Conservation (phyloP, 805 yeast species). For the Candida xiaguanensis region DNA sequence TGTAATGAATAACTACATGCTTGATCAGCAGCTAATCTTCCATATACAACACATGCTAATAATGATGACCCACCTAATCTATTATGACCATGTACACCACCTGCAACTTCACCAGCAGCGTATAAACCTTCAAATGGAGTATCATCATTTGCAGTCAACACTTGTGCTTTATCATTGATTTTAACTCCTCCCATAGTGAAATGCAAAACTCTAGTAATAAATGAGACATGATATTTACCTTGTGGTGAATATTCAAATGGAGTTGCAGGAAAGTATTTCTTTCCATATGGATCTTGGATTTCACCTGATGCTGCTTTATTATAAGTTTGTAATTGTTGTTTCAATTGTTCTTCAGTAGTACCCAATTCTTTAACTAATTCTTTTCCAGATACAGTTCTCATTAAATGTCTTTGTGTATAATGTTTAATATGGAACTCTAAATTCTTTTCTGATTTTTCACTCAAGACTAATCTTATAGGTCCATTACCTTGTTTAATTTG, state of each 20-base stretch:
- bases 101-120: slow-evolving; percentile 45
- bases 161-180: slow-evolving; percentile 48
- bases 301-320: slow-evolving; percentile 41
- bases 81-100: slow-evolving; percentile 46
- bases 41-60: slow-evolving; percentile 44
- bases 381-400: slow-evolving; percentile 44
- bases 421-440: slow-evolving; percentile 53
- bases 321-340: slow-evolving; percentile 34
- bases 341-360: slow-evolving; percentile 24
- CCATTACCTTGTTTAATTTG: slow-evolving; percentile 34
- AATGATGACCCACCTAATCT: slow-evolving; percentile 42
- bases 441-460: slow-evolving; percentile 40
- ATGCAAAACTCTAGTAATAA: slow-evolving; percentile 57
- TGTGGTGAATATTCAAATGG: slow-evolving; percentile 36
- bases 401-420: slow-evolving; percentile 52
- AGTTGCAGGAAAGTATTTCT: slow-evolving; percentile 45
- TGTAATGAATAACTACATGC: slow-evolving; percentile 31
- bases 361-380: slow-evolving; percentile 42
- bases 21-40: slow-evolving; percentile 41
- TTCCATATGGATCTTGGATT: slow-evolving; percentile 41
- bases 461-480: slow-evolving; percentile 50
- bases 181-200: slow-evolving; percentile 73
- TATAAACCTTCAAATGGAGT: slow-evolving; percentile 32
- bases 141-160: slow-evolving; percentile 23
- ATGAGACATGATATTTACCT: slow-evolving; percentile 47